phyloP scores from a whole-genome alignment of 2,329 filamentous ascomycete genomes.

The Colletotrichum melonis region DNA sequence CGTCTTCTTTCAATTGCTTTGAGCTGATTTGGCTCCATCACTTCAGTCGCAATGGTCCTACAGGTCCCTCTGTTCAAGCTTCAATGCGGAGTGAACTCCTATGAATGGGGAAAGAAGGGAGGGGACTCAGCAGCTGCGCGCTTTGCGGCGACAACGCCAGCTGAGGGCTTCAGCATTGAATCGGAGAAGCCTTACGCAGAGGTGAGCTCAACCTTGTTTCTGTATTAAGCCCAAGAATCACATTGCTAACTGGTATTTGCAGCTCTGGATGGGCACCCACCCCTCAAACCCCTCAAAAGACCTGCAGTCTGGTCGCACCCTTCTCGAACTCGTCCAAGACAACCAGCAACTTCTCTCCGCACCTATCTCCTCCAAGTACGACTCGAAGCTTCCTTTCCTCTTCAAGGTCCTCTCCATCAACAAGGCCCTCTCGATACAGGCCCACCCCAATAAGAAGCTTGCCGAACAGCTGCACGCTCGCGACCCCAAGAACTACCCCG shows the following conservation, averaged over 20 bases:
- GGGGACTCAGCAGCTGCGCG: conserved; percentile 87
- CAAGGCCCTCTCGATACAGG: conserved; percentile 97
- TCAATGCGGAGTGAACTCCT: conserved; percentile 94
- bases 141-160: conserved; percentile 87
- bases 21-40: neutral
- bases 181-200: conserved; percentile 94
- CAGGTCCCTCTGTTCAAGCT: conserved; percentile 87
- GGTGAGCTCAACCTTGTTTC: conserved; percentile 58
- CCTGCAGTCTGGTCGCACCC: conserved; percentile 81
- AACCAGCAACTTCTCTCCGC: conserved; percentile 85
- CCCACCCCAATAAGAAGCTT: conserved; percentile 92
- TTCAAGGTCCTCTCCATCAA: conserved; percentile 98
- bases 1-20: neutral
- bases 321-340: conserved; percentile 88
- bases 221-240: conserved; percentile 22
- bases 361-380: conserved; percentile 80
- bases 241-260: neutral
- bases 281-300: conserved; percentile 96
- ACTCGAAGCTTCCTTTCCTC: conserved; percentile 88
- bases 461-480: conserved; percentile 87
- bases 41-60: conserved; percentile 52
- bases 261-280: conserved; percentile 99
- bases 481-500: conserved; percentile 94
- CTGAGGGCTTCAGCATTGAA: conserved; percentile 80
- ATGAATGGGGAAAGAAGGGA: conserved; percentile 98